Percentiles rank a stretch among this genome's conserved stretches.
These are phyloP conservation scores for Sugiyamaella qingdaonensis DNA, from an alignment of 805 yeast species.

Conservation along the genomic window DNA sequence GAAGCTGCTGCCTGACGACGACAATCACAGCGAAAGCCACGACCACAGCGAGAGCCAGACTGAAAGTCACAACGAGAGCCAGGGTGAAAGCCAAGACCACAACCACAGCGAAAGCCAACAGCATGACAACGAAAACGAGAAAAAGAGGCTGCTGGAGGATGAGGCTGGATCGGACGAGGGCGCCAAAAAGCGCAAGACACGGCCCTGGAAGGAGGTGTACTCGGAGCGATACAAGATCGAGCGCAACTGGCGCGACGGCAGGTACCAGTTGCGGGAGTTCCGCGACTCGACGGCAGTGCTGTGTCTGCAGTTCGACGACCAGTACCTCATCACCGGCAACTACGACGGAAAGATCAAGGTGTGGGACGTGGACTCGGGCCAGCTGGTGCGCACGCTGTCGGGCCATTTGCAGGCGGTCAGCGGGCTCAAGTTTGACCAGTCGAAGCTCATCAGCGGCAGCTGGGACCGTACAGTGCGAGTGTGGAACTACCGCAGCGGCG, in stretches of 20 bases:
- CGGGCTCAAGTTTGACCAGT: constrained; percentile 78
- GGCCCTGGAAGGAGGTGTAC: constrained; percentile 96
- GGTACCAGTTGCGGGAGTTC: constrained; percentile 58
- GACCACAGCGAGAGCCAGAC: background rate
- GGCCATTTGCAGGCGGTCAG: constrained; percentile 92
- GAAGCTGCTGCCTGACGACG: background rate
- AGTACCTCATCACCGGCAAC: constrained; percentile 82
- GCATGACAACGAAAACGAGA: background rate
- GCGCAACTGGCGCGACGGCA: constrained; percentile 90
- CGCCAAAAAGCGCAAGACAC: constrained; percentile 38
- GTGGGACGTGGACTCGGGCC: constrained; percentile 87
- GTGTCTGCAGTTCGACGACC: constrained; percentile 78
- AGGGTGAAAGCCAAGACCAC: background rate
- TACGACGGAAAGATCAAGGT: constrained; percentile 85
- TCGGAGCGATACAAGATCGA: constrained; percentile 88
- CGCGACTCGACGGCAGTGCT: constrained; percentile 83
- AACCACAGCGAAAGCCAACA: too few species aligned
- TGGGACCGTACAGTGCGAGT: constrained; percentile 87
- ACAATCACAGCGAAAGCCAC: background rate
- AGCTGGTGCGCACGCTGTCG: constrained; percentile 64
- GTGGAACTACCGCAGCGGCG: constrained; percentile 95
- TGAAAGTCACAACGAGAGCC: background rate
- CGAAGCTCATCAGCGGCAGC: constrained; percentile 88
- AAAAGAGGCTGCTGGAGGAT: background rate
- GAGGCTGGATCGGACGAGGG: background rate